phyloP scores from a whole-genome alignment of 2,329 filamentous ascomycete species.

The Phoma sp. region DNA sequence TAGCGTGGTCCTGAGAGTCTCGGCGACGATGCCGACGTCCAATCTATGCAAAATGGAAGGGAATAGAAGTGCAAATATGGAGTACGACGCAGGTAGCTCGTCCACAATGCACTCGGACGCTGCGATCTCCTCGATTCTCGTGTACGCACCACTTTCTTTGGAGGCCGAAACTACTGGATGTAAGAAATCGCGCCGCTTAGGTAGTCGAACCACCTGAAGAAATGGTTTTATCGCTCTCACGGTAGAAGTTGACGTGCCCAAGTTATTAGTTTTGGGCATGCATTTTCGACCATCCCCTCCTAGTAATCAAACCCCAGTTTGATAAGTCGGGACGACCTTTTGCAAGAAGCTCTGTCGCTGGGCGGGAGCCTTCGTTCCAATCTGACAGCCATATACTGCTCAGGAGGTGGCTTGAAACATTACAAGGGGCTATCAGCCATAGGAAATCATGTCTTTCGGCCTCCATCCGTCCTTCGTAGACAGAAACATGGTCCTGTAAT shows the following conservation, averaged over 20 bases:
- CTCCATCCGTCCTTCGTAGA: slow-evolving; percentile 30
- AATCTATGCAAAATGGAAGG: slow-evolving; percentile 77
- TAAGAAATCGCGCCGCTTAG: slow-evolving; percentile 67
- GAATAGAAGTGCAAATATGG: slow-evolving; percentile 66
- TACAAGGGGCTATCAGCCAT: slow-evolving; percentile 38
- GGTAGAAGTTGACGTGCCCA: too few relatives aligned
- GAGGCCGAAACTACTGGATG: slow-evolving; percentile 46
- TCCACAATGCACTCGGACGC: slow-evolving; percentile 57
- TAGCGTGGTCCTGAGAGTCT: slow-evolving; percentile 64
- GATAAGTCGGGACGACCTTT: too few relatives aligned
- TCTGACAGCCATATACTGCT: slow-evolving; percentile 18
- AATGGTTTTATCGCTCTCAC: not conserved
- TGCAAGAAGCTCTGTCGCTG: too few relatives aligned
- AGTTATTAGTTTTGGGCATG: not conserved
- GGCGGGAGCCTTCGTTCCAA: slow-evolving; percentile 23
- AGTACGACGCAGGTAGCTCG: slow-evolving; percentile 55
- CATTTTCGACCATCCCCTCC: slow-evolving; percentile 33
- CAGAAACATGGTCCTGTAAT: slow-evolving; percentile 35
- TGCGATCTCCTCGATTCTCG: slow-evolving; percentile 59
- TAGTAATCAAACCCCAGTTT: slow-evolving; percentile 36
- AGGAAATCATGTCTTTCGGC: slow-evolving; percentile 38
- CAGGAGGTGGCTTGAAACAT: slow-evolving; percentile 11
- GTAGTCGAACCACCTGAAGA: slow-evolving; percentile 50
- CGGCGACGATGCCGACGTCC: slow-evolving; percentile 69
- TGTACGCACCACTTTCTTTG: slow-evolving; percentile 37